Evolutionary conservation across 2,329 filamentous ascomycete genomes (phyloP), one percentile per base, ranked within the genome.

Genomic region (Epicoccum sorghinum): DNA sequence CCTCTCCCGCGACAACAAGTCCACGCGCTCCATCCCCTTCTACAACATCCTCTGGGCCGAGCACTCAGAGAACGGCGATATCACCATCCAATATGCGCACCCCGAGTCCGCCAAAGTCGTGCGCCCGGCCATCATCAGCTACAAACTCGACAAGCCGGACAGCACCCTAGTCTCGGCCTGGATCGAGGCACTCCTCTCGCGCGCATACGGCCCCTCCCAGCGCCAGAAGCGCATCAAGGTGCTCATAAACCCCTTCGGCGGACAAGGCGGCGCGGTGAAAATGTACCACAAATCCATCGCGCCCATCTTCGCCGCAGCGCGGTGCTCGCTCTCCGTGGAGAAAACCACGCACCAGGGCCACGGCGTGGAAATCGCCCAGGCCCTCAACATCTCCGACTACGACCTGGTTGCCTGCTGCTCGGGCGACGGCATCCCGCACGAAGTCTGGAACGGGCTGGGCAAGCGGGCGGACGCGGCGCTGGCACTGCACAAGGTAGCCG

Each of bases 381-480:
- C 86, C 37, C 76, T 96, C 43, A 90, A 97, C 68, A 82, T 95
- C 25, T 84, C 92, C 42, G 84, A 82, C 2, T 96, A 87, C 74
- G 95, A 99, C 76, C 88, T 92, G 7, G 83, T 98, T 12, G 86
- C 93, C 24, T 90, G 91, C 58, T 95, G 91, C 70, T 97, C 93
- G 0, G 95, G 95, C 4, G 95, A 99, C 66, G 95, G 95, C 8
- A 81, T 96, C 35, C 89, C 91, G 0, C 89, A 96, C 71, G 95
- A 99, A 75, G 89, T 96, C 7, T 96, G 97, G 79, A 98, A 99
- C 70, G 95, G 95, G 0, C 78, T 99, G 29, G 92, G 85, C 12
- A 88, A 86, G 75, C 87, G 91, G 35, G 70, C 82, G 4, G 90
- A 97, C 75, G 92, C 92, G 18, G 80, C 82, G 29, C 83, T 83